A percentile compares a stretch with the other conserved stretches of the same genome.
These are phyloP conservation scores for Moesziomyces antarcticus DNA, from an alignment of 1,284 basidiomycete species.

Conservation along the genomic window DNA sequence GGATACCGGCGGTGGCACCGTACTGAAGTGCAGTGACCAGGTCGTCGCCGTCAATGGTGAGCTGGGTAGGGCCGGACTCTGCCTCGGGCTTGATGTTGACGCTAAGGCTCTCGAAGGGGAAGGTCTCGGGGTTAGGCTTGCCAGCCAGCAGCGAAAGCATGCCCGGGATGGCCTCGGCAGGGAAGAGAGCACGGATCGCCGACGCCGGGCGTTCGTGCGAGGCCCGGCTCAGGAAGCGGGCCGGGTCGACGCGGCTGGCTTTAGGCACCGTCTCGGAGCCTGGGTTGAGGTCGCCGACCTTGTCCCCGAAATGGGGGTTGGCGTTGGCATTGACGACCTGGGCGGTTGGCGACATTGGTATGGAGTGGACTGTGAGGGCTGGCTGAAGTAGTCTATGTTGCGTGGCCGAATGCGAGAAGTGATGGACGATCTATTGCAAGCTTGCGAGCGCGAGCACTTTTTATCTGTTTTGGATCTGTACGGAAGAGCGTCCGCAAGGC, in stretches of 20 bases:
- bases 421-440: neutral
- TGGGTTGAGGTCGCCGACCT: slow-evolving; percentile 34
- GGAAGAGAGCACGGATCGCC: slow-evolving; percentile 76
- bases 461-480: too few relatives aligned
- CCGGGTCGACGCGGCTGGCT: slow-evolving; percentile 31
- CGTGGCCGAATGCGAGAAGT: neutral
- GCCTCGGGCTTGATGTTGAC: slow-evolving; percentile 69
- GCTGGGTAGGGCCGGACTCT: slow-evolving; percentile 43
- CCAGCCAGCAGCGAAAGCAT: slow-evolving; percentile 80
- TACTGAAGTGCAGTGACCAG: slow-evolving; percentile 68
- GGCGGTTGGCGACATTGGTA: slow-evolving; percentile 30
- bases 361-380: neutral
- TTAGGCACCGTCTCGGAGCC: slow-evolving; percentile 20
- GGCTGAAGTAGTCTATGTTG: neutral
- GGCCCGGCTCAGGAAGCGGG: slow-evolving; percentile 34
- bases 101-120: slow-evolving; percentile 83
- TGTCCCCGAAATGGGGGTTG: slow-evolving; percentile 28
- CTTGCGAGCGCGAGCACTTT: too few relatives aligned
- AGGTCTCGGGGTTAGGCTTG: slow-evolving; percentile 85
- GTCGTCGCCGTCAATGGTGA: slow-evolving; percentile 65
- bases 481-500: too few relatives aligned
- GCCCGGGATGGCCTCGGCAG: slow-evolving; percentile 80
- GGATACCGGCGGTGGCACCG: slow-evolving; percentile 78
- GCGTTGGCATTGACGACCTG: slow-evolving; percentile 37
- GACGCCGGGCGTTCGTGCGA: slow-evolving; percentile 33